phyloP scores from a whole-genome alignment of 768 basidiomycete species.

The Rubroboletus satanas region DNA sequence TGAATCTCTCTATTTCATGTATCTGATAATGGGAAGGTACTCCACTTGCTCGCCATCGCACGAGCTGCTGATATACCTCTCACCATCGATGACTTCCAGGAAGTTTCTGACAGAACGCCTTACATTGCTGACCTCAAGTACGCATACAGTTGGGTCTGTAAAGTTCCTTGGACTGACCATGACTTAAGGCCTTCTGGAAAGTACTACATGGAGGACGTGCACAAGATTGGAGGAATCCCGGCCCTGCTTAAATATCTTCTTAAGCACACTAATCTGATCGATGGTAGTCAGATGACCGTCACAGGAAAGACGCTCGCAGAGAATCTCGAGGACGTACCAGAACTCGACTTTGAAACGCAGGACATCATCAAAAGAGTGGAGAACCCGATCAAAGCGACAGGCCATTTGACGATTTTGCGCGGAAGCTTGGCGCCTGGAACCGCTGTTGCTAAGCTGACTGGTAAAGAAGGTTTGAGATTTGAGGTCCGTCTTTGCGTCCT shows the following conservation, averaged over 20 bases:
- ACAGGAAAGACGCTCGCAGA: slow-evolving; percentile 89
- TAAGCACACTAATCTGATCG: slow-evolving; percentile 72
- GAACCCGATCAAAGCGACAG: slow-evolving; percentile 82
- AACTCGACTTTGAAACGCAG: slow-evolving; percentile 68
- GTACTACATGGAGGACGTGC: slow-evolving; percentile 90
- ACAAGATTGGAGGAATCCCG: slow-evolving; percentile 80
- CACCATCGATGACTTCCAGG: slow-evolving; percentile 84
- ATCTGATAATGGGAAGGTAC: slow-evolving; percentile 46
- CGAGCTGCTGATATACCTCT: slow-evolving; percentile 72
- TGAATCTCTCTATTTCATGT: background rate
- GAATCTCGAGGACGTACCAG: slow-evolving; percentile 75
- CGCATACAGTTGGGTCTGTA: slow-evolving; percentile 19
- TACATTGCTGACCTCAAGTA: slow-evolving; percentile 81
- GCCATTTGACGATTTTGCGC: slow-evolving; percentile 81
- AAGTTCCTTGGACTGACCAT: slow-evolving; percentile 2
- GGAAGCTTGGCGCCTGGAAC: slow-evolving; percentile 88
- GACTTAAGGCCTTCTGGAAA: slow-evolving; percentile 66
- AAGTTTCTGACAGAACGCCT: slow-evolving; percentile 72
- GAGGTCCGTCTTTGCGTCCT: slow-evolving; percentile 45
- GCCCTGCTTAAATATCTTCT: slow-evolving; percentile 81
- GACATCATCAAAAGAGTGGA: slow-evolving; percentile 69
- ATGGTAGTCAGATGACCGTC: slow-evolving; percentile 81
- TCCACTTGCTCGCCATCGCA: slow-evolving; percentile 83
- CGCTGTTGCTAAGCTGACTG: slow-evolving; percentile 90
- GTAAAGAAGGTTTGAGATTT: slow-evolving; percentile 84